A percentile compares a stretch with the other conserved stretches of the same genome.
phyloP scores from a whole-genome alignment of 805 yeast species.

The Barnettozyma botsteinii region DNA sequence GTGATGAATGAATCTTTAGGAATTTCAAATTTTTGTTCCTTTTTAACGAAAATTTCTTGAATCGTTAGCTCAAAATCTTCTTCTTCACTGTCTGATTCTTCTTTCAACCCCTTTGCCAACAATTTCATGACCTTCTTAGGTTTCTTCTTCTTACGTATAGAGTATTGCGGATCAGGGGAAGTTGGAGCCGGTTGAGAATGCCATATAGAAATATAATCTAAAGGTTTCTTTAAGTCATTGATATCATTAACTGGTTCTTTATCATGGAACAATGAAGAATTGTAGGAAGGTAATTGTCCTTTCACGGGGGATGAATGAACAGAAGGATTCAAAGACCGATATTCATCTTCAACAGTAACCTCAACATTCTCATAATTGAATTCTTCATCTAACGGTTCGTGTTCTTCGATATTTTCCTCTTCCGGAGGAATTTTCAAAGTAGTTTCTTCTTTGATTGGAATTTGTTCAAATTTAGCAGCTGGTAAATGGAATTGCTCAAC shows the following conservation, averaged over 20 bases:
- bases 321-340: conserved; percentile 9
- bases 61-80: conserved; percentile 4
- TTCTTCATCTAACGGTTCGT: conserved; percentile 2
- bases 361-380: conserved; percentile 1
- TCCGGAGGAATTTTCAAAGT: no score
- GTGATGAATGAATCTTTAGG: conserved; percentile 18
- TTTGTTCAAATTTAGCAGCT: neutral
- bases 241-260: conserved; percentile 17
- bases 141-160: conserved; percentile 13
- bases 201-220: conserved; percentile 25
- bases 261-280: conserved; percentile 21
- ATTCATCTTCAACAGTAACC: conserved; percentile 5
- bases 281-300: conserved; percentile 17
- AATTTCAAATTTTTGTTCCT: conserved; percentile 7
- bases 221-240: conserved; percentile 9
- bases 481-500: neutral
- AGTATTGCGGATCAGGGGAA: conserved; percentile 22
- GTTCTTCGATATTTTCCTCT: neutral
- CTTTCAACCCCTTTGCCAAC: conserved; percentile 14
- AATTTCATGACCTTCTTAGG: conserved; percentile 20
- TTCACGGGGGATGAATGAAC: conserved; percentile 4
- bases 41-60: conserved; percentile 3
- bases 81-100: conserved; percentile 10
- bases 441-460: neutral
- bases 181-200: conserved; percentile 27